phyloP scores from a whole-genome alignment of 345 rosid species.

The Brassica nigra region DNA sequence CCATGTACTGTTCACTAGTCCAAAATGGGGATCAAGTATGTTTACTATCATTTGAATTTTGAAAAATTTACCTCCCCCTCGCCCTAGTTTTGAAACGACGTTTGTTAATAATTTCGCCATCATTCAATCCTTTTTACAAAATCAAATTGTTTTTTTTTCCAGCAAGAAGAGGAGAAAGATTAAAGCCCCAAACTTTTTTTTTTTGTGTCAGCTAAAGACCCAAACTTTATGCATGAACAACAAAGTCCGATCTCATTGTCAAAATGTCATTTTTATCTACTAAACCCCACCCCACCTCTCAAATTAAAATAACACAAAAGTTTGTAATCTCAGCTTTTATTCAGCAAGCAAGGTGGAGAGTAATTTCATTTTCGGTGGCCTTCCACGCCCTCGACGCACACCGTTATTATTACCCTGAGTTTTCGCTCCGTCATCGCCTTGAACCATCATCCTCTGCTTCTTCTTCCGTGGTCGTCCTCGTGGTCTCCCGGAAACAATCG shows the following conservation, averaged over 20 bases:
- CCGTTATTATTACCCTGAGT: constrained; percentile 12
- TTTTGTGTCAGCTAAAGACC: too few species aligned
- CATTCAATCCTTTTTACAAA: too few species aligned
- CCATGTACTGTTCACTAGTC: too few species aligned
- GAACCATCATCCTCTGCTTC: constrained; percentile 25
- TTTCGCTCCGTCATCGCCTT: neutral
- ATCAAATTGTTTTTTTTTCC: too few species aligned
- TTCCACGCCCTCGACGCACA: constrained; percentile 61
- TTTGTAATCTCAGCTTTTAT: neutral
- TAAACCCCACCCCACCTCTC: neutral
- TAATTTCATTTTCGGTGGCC: constrained; percentile 79
- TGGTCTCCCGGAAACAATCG: constrained; percentile 43
- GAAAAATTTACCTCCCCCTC: too few species aligned
- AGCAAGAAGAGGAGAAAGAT: neutral
- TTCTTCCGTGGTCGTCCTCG: constrained; percentile 81
- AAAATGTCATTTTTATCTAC: neutral
- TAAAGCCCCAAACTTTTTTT: too few species aligned
- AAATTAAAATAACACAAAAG: neutral
- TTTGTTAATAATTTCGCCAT: too few species aligned
- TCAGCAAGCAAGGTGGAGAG: neutral
- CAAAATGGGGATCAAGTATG: too few species aligned
- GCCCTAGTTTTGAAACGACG: too few species aligned
- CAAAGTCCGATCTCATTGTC: neutral
- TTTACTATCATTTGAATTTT: too few species aligned
- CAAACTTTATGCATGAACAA: neutral